These are phyloP conservation scores for Elaeis oleifera DNA, from an alignment of 202 grass and related monocot genomes.

Conservation along the genomic window DNA sequence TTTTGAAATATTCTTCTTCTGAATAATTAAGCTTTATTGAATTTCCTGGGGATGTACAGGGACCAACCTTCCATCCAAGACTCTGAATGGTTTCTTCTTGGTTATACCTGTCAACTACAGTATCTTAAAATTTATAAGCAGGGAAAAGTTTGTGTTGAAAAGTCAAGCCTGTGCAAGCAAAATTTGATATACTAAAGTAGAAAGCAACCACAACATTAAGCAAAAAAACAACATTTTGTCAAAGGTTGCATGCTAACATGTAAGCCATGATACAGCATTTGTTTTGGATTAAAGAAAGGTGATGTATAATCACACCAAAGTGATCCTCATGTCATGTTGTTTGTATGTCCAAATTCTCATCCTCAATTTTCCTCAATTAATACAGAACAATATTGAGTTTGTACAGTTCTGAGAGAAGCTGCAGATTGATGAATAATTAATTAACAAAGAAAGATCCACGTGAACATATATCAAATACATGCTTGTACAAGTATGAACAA, in stretches of 20 bases:
- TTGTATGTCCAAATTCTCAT: slow-evolving; percentile 70
- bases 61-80: slow-evolving; percentile 73
- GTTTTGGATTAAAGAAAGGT: slow-evolving; percentile 81
- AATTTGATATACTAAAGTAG: too few relatives aligned
- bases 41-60: slow-evolving; percentile 62
- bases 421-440: too few relatives aligned
- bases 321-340: slow-evolving; percentile 83
- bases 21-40: slow-evolving; percentile 66
- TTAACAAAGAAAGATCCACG: too few relatives aligned
- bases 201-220: too few relatives aligned
- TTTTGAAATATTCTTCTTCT: slow-evolving; percentile 88
- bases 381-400: background rate
- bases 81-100: slow-evolving; percentile 58
- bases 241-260: slow-evolving; percentile 34
- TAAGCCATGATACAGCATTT: slow-evolving; percentile 98
- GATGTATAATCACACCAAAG: slow-evolving; percentile 77
- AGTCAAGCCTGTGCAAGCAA: too few relatives aligned
- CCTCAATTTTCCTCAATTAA: slow-evolving; percentile 70
- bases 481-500: too few relatives aligned
- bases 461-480: too few relatives aligned
- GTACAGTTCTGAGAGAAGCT: too few relatives aligned
- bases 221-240: too few relatives aligned
- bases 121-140: slow-evolving; percentile 2
- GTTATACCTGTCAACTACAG: slow-evolving; percentile 46
- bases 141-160: too few relatives aligned